phyloP scores from a whole-genome alignment of 1,139 yeast genomes.

The Hemisphaericaspora lyxosophila region DNA sequence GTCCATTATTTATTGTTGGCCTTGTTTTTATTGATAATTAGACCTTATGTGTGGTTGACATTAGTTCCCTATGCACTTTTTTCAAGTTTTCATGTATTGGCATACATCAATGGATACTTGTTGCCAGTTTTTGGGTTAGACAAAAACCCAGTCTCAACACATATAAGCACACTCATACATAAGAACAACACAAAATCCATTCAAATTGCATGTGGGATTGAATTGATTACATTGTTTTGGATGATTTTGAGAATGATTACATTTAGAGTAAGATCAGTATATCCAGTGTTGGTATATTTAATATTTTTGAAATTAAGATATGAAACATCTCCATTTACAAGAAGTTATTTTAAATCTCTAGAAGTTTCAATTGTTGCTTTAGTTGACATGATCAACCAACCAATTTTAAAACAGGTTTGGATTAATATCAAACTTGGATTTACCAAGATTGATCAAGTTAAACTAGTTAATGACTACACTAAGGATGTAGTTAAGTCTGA shows the following conservation, averaged over 20 bases:
- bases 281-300: constrained; percentile 57
- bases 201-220: constrained; percentile 69
- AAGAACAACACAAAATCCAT: constrained; percentile 70
- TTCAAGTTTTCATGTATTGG: constrained; percentile 61
- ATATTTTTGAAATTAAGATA: constrained; percentile 75
- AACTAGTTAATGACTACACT: constrained; percentile 39
- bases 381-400: constrained; percentile 56
- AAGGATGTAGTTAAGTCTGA: constrained; percentile 22
- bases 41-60: constrained; percentile 45
- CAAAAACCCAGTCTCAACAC: constrained; percentile 35
- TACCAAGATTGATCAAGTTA: constrained; percentile 32
- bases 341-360: constrained; percentile 65
- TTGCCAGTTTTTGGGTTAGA: constrained; percentile 63
- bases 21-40: constrained; percentile 32
- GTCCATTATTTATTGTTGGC: constrained; percentile 51
- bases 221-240: constrained; percentile 54
- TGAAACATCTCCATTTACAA: constrained; percentile 74
- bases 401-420: constrained; percentile 67
- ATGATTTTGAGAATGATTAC: constrained; percentile 55
- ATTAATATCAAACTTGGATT: constrained; percentile 49
- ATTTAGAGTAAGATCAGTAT: constrained; percentile 65
- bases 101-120: constrained; percentile 58
- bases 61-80: constrained; percentile 53
- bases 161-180: constrained; percentile 55
- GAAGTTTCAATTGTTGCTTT: constrained; percentile 73